Conservation (phyloP, 257 asterid species). For the Penstemon barbatus region DNA sequence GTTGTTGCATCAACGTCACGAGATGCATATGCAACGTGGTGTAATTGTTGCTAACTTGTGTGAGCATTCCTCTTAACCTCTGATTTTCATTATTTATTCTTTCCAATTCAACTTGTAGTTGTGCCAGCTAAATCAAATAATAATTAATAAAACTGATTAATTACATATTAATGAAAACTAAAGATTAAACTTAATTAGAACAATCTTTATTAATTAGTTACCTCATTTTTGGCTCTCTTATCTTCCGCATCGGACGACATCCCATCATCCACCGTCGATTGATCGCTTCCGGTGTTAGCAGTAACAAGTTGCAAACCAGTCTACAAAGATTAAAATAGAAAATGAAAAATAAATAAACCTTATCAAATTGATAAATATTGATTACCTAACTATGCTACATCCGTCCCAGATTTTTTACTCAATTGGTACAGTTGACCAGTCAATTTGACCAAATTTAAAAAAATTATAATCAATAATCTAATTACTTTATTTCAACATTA, state of each 20-base stretch:
- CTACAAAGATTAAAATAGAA: conserved; percentile 32
- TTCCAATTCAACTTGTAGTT: conserved; percentile 59
- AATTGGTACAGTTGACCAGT: too few species aligned
- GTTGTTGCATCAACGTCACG: conserved; percentile 45
- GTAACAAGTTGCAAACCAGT: conserved; percentile 90
- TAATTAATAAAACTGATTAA: background rate
- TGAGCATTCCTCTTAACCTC: conserved; percentile 71
- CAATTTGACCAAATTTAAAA: too few species aligned
- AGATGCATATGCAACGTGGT: conserved; percentile 65
- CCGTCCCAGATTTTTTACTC: too few species aligned
- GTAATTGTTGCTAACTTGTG: conserved; percentile 63
- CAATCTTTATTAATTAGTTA: conserved; percentile 8
- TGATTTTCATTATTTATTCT: conserved; percentile 71
- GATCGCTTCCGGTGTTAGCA: conserved; percentile 76
- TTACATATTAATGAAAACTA: background rate
- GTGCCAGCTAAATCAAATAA: conserved; percentile 42
- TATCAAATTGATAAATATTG: background rate
- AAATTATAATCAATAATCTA: too few species aligned
- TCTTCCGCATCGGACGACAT: conserved; percentile 49
- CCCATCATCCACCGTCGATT: conserved; percentile 78
- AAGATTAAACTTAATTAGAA: background rate
- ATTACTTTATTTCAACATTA: too few species aligned
- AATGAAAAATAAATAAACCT: background rate
- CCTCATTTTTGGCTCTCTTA: conserved; percentile 64
- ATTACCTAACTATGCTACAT: too few species aligned